phyloP scores from a whole-genome alignment of 2,329 filamentous ascomycete species.

The Endocalyx cinctus region DNA sequence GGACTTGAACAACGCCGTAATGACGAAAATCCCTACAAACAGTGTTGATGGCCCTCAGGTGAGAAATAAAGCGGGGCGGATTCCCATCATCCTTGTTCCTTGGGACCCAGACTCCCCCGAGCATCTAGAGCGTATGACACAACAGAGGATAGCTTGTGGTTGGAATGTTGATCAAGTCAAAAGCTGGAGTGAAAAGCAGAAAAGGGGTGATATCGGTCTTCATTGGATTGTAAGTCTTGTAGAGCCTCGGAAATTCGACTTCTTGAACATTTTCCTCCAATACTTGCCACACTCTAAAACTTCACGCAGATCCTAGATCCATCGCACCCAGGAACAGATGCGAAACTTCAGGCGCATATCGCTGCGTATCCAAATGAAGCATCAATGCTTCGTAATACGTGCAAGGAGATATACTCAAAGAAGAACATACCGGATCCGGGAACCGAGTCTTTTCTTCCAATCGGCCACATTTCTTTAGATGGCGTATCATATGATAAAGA shows the following conservation, averaged over 20 bases:
- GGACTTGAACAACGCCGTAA: too few species aligned
- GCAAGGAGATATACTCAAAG: slow-evolving; percentile 12
- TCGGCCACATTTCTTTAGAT: slow-evolving; percentile 29
- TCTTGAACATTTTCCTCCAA: not conserved
- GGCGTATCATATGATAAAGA: slow-evolving; percentile 10
- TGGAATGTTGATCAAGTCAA: slow-evolving; percentile 16
- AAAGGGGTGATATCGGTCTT: slow-evolving; percentile 10
- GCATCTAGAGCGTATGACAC: slow-evolving; percentile 14
- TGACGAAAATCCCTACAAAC: too few species aligned
- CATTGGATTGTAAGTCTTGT: slow-evolving; percentile 16
- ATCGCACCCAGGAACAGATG: slow-evolving; percentile 10
- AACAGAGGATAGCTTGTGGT: slow-evolving; percentile 16
- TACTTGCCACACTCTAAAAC: too few species aligned
- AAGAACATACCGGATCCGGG: slow-evolving; percentile 12
- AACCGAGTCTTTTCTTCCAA: slow-evolving; percentile 17
- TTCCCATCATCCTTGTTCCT: slow-evolving; percentile 13
- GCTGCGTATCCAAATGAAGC: slow-evolving; percentile 12
- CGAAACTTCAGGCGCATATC: slow-evolving; percentile 17
- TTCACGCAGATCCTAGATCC: slow-evolving; percentile 16
- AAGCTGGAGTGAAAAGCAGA: slow-evolving; percentile 10
- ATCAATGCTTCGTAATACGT: slow-evolving; percentile 10
- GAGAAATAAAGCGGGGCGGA: not conserved
- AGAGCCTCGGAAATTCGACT: not conserved
- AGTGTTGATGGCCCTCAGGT: too few species aligned
- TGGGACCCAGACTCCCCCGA: slow-evolving; percentile 17